Evolutionary conservation across 352 stramenopile species (phyloP).

Genomic region (Phytophthora citrophthora): DNA sequence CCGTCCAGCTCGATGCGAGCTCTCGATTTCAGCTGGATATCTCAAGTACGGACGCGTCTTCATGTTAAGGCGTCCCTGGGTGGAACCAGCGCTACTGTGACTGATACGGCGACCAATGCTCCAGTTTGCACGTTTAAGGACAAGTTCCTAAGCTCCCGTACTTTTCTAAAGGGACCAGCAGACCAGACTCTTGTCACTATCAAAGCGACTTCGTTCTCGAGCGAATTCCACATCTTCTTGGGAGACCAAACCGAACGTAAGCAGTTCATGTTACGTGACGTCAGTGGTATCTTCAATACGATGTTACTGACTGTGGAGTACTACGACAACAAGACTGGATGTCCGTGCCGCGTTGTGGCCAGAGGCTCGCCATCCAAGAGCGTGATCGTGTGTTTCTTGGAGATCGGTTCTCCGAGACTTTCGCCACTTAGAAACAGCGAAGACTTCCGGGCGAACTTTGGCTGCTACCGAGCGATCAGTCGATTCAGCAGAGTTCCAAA

Average conservation of each 20-base stretch:
- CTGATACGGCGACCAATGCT: not conserved
- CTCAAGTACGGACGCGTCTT: not conserved
- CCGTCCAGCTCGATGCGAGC: not conserved
- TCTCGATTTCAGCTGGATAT: not conserved
- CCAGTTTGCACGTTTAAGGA: not conserved
- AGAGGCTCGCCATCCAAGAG: not conserved
- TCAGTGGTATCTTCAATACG: not conserved
- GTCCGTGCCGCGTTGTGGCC: not conserved
- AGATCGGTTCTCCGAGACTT: not conserved
- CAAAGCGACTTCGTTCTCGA: not conserved
- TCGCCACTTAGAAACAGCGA: not conserved
- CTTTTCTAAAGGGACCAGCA: not conserved
- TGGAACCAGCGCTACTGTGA: not conserved
- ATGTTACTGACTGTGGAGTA: not conserved
- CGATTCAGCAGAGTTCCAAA: not conserved
- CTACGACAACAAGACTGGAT: conserved; percentile 1
- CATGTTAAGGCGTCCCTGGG: not conserved
- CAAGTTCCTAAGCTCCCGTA: not conserved
- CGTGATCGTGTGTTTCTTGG: conserved; percentile 1
- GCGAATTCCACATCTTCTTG: not conserved
- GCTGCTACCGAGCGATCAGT: not conserved
- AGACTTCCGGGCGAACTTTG: not conserved
- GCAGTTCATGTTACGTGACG: conserved; percentile 1
- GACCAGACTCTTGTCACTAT: not conserved
- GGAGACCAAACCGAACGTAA: not conserved